Evolutionary conservation across 2,329 filamentous ascomycete species (phyloP).

Genomic region (Alternaria alternata): DNA sequence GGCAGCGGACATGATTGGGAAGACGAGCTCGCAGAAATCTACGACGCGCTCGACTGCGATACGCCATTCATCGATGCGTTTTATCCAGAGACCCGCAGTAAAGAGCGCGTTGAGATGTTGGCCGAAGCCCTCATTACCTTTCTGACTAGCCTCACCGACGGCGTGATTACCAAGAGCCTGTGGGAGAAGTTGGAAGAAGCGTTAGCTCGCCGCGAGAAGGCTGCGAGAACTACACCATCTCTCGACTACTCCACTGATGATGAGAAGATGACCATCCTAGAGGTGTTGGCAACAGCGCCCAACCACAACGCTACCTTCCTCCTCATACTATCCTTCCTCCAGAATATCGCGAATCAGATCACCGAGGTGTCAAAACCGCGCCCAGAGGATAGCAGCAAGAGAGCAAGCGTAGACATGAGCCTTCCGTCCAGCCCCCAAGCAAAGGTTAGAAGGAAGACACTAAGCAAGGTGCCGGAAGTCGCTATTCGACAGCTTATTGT

Average conservation of each 20-base stretch:
- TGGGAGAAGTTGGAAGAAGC: constrained; percentile 62
- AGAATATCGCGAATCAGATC: constrained; percentile 65
- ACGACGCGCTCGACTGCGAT: constrained; percentile 78
- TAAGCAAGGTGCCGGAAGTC: constrained; percentile 58
- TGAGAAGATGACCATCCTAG: constrained; percentile 70
- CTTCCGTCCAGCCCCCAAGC: constrained; percentile 44
- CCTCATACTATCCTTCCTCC: constrained; percentile 81
- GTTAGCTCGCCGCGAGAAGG: constrained; percentile 49
- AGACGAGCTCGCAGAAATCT: constrained; percentile 55
- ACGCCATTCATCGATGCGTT: constrained; percentile 68
- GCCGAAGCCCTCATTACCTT: constrained; percentile 77
- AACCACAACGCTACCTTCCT: constrained; percentile 90
- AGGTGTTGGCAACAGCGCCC: constrained; percentile 72
- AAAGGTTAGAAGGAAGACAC: constrained; percentile 47
- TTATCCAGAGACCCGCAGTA: constrained; percentile 63
- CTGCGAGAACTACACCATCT: constrained; percentile 49
- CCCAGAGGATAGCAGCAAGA: constrained; percentile 26
- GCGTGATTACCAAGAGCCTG: constrained; percentile 73
- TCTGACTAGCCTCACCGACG: constrained; percentile 76
- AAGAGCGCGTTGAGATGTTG: constrained; percentile 77
- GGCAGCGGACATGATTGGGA: constrained; percentile 57
- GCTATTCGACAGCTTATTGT: constrained; percentile 68
- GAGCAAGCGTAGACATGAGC: constrained; percentile 37
- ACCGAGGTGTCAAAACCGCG: constrained; percentile 39
- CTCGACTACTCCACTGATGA: constrained; percentile 56